These are phyloP conservation scores for Penicillium griseofulvum DNA, from an alignment of 2,329 filamentous ascomycete species.

Conservation along the genomic window DNA sequence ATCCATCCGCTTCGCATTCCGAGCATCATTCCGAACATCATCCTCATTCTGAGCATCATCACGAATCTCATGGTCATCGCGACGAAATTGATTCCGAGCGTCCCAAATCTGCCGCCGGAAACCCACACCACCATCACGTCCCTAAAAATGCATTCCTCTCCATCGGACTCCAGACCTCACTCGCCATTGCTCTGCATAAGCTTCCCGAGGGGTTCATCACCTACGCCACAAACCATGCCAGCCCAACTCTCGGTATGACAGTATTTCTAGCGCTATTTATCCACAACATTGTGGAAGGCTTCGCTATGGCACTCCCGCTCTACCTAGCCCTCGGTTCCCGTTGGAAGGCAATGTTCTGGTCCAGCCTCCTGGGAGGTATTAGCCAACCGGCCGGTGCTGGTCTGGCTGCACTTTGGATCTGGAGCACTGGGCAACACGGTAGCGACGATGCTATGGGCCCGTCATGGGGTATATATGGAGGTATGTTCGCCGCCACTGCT, in stretches of 20 bases:
- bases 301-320: constrained; percentile 86
- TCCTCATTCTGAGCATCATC: neutral
- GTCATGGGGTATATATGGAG: constrained; percentile 54
- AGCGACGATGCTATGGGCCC: constrained; percentile 35
- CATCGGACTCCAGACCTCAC: constrained; percentile 91
- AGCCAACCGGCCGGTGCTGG: constrained; percentile 84
- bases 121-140: constrained; percentile 85
- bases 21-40: neutral
- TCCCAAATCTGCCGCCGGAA: constrained; percentile 24
- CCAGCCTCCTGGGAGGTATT: constrained; percentile 76
- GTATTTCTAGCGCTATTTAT: constrained; percentile 96
- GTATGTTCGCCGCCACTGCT: constrained; percentile 81
- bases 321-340: constrained; percentile 86
- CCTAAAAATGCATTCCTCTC: constrained; percentile 89
- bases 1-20: constrained; percentile 4
- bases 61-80: neutral
- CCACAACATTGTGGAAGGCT: constrained; percentile 97
- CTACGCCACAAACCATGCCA: constrained; percentile 95
- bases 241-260: constrained; percentile 79
- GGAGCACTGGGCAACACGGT: constrained; percentile 58
- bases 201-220: constrained; percentile 86
- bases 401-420: constrained; percentile 83
- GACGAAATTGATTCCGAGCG: constrained; percentile 12
- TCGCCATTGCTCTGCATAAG: constrained; percentile 94
- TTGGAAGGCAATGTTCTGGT: constrained; percentile 78